These are phyloP conservation scores for Pisolithus albus DNA, from an alignment of 768 basidiomycete genomes.

Conservation along the genomic window DNA sequence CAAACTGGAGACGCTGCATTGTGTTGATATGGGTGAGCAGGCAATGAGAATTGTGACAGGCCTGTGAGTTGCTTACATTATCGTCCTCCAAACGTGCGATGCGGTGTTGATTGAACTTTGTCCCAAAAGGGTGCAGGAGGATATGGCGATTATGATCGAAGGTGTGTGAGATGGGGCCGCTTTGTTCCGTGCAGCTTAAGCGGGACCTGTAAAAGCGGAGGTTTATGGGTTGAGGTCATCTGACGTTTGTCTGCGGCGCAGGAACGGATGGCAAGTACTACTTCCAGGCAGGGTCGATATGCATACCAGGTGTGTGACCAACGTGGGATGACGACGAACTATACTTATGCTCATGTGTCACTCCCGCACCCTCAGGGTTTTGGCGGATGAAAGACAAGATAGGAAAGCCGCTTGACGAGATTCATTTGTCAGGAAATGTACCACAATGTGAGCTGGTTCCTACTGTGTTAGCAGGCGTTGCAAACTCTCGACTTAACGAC, in stretches of 20 bases:
- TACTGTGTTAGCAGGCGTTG: neutral
- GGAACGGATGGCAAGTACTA: slow-evolving; percentile 65
- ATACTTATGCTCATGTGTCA: neutral
- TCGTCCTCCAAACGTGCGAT: slow-evolving; percentile 3
- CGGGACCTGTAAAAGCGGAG: neutral
- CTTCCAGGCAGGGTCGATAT: slow-evolving; percentile 68
- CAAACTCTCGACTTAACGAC: slow-evolving; percentile 2
- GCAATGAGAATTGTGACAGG: slow-evolving; percentile 58
- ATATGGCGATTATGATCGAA: slow-evolving; percentile 56
- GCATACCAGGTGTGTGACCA: slow-evolving; percentile 47
- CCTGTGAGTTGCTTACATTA: slow-evolving; percentile 38
- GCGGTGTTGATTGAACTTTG: neutral
- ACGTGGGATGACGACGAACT: neutral
- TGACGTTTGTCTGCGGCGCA: slow-evolving; percentile 19
- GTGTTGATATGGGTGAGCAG: slow-evolving; percentile 31
- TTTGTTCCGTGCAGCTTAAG: neutral
- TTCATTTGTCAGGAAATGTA: slow-evolving; percentile 64
- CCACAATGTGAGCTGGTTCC: slow-evolving; percentile 51
- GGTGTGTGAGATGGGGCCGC: slow-evolving; percentile 25
- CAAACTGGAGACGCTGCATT: slow-evolving; percentile 13
- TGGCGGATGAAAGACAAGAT: slow-evolving; percentile 77
- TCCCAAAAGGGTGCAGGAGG: slow-evolving; percentile 44
- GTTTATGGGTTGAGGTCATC: slow-evolving; percentile 8
- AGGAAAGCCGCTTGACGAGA: slow-evolving; percentile 64
- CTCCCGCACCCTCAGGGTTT: slow-evolving; percentile 40